Percentiles rank a stretch among this genome's conserved stretches.
phyloP scores from a whole-genome alignment of 768 basidiomycete genomes.

The Pluteus cervinus region DNA sequence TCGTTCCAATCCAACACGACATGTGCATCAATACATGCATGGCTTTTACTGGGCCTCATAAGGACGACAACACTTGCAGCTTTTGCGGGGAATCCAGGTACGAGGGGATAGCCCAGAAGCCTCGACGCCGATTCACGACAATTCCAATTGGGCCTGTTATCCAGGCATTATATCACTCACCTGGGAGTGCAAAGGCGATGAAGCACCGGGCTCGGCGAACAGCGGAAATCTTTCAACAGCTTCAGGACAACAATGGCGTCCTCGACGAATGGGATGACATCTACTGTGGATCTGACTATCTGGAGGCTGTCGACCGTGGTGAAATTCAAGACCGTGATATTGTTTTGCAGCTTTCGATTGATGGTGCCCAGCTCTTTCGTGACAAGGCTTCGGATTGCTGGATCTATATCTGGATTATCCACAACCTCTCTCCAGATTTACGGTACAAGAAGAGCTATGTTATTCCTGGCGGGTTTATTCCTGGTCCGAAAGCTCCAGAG shows the following conservation, averaged over 20 bases:
- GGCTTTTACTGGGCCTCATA: conserved; percentile 15
- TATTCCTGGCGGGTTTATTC: conserved; percentile 19
- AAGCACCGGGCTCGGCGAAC: conserved; percentile 17
- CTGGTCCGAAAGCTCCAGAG: conserved; percentile 23
- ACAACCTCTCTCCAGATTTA: conserved; percentile 17
- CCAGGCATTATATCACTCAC: conserved; percentile 25
- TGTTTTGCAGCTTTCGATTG: conserved; percentile 27
- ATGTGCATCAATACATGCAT: conserved; percentile 36
- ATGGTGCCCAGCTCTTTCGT: conserved; percentile 38
- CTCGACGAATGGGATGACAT: conserved; percentile 22
- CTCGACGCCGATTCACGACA: conserved; percentile 26
- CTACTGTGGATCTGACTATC: conserved; percentile 21
- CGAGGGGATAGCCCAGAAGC: background rate
- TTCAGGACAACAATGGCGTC: conserved; percentile 2
- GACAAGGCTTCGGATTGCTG: conserved; percentile 35
- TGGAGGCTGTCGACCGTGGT: conserved; percentile 13
- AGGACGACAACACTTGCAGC: background rate
- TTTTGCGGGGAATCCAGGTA: conserved; percentile 11
- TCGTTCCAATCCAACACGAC: conserved; percentile 26
- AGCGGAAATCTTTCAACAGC: conserved; percentile 13
- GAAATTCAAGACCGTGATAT: conserved; percentile 25
- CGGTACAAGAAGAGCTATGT: conserved; percentile 19
- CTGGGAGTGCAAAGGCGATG: conserved; percentile 20
- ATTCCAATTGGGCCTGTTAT: conserved; percentile 37
- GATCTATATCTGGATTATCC: conserved; percentile 36